Base-by-base conservation (phyloP, 208 protist genomes). In the Leishmania major region DNA sequence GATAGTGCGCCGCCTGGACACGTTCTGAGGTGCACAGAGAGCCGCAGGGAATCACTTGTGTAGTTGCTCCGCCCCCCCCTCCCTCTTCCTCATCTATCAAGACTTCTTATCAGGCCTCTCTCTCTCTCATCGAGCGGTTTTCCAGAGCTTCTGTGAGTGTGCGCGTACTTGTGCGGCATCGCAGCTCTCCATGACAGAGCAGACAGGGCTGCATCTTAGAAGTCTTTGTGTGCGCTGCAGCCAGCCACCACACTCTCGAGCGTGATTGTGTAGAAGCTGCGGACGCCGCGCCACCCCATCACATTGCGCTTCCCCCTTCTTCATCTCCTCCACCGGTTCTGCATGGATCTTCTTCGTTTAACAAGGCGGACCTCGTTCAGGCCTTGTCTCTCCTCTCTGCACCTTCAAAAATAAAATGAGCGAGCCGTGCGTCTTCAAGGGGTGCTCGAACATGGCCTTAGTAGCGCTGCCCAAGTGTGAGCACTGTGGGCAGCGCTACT, bases 401-500 rank as follows among this genome's bases (percentile, higher is more conserved):
- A 53, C 11, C 40, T 71, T 78, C 40, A 79, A 75, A 25, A 51
- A 93, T 89, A 70, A 25, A 43, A 93, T 90, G 88, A 92, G 78
- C 31, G 84, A 82, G 72, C 83, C 79, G 15, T 94, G 90, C 62
- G 31, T 55, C 2, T 80, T 55, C 40, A 77, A 81, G 22, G 81
- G 87, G 0, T 92, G 88, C 80, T 69, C 55, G 13, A 87, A 78
- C 57, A 86, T 91, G 83, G 89, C 89, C n/a, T 88, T 94, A 28
- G 17, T 87, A 4, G 90, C 77, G 13, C 78, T 97, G 22, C 94
- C 94, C 11, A 72, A 80, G 55, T 97, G 94, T 70, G 88, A 94
- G 47, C 89, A 89, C 84, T 97, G 94, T 80, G 66, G 87, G 31
- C 82, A 85, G 55, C 89, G 91, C 40, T 93, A 90, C 84, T 97